Evolutionary conservation across 202 grass and related monocot species (phyloP), one percentile per base, ranked within the genome.

Genomic region (Panicum virgatum): DNA sequence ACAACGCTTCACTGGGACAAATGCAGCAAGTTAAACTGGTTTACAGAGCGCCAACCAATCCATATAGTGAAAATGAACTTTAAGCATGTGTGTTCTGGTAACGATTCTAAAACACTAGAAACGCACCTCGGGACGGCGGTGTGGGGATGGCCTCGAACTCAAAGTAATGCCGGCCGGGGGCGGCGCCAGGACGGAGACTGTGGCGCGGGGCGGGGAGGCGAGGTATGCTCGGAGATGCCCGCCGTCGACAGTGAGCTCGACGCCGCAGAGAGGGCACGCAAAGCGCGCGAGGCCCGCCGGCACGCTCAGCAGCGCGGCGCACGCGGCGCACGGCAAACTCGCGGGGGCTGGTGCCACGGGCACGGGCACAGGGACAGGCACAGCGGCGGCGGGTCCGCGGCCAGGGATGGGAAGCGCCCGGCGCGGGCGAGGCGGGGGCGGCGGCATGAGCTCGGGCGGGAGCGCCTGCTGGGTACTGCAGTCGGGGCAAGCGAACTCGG

Each of bases 401-500:
- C 67, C 44, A 26, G 67, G 67, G 67, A 70, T 48, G 67, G 91
- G 86, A 13, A 92, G 56, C 13, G 90, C 90, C 59, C 80, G 66
- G 11, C 86, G 79, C 69, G 73, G 83, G n/a, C 80, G 79, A 45
- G 61, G 85, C 46, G 78, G 39, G 39, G 58, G 75, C 29, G 48
- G 82, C 20, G 74, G 86, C 83, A 92, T 76, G 29, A 92, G 84
- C 75, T 92, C 90, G 12, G 84, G 90, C 3, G 84, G 84, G 42
- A 92, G 90, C 30, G 77, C 61, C 79, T 92, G 81, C 64, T 80
- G 77, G 8, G 88, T 90, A 11, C 45, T 62, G 62, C 91, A 93
- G 50, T 91, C 85, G 9, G 88, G 88, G 56, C 91, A 93, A 51
- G 69, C 61, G 82, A 93, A 93, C 85, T 93, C 85, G 53, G 83